Conservation (phyloP, 2,329 filamentous ascomycete genomes). For the Tolypocladium ovalisporum region DNA sequence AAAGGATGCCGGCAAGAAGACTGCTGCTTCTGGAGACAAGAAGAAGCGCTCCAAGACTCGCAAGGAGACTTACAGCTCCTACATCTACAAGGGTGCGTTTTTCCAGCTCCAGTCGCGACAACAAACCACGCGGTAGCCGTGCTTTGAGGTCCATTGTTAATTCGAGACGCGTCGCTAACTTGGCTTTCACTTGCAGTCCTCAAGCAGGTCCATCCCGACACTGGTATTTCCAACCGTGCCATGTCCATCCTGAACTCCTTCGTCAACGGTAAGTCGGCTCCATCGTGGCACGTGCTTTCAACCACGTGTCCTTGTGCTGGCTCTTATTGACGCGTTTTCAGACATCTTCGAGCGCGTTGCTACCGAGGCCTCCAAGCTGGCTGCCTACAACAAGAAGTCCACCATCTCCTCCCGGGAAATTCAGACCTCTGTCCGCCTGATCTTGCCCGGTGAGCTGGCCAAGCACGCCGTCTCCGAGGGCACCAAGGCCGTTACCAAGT, state of each 20-base stretch:
- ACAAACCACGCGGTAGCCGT: background rate
- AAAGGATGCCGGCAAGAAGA: constrained; percentile 99
- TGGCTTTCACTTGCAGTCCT: constrained; percentile 60
- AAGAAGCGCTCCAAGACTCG: constrained; percentile 99
- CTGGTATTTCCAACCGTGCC: constrained; percentile 98
- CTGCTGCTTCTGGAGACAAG: constrained; percentile 90
- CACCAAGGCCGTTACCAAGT: constrained; percentile 99
- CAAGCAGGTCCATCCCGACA: constrained; percentile 99
- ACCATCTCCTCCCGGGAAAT: constrained; percentile 99
- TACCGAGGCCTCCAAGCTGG: constrained; percentile 96
- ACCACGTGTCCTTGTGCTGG: background rate
- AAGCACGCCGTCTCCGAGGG: constrained; percentile 99
- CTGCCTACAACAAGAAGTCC: constrained; percentile 99
- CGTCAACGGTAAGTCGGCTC: constrained; percentile 72
- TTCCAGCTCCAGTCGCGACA: background rate
- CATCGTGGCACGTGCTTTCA: background rate
- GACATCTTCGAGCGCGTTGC: constrained; percentile 99
- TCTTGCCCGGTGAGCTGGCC: constrained; percentile 95
- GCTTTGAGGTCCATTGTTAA: background rate
- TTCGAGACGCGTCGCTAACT: background rate
- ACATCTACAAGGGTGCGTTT: constrained; percentile 95
- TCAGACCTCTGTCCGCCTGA: constrained; percentile 96
- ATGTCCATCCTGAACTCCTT: constrained; percentile 99
- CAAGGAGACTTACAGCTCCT: constrained; percentile 99
- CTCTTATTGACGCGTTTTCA: constrained; percentile 19